Base-by-base conservation (phyloP, 768 basidiomycete species). In the Naganishia vishniacii region DNA sequence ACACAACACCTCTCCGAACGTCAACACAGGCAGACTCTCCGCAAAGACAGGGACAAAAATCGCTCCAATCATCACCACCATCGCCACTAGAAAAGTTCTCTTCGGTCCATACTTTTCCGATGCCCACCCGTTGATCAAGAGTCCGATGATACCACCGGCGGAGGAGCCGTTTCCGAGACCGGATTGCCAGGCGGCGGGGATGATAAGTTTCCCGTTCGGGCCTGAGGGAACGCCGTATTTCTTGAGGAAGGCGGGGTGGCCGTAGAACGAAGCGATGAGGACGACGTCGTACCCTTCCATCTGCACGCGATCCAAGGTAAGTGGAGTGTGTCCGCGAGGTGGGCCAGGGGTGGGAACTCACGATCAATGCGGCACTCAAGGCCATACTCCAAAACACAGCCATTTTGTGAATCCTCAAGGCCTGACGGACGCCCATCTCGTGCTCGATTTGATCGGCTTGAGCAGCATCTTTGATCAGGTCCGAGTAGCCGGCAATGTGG, bases 401-500 rank as follows among this genome's bases (percentile, higher is more conserved):
- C 59, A 71, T 71, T 20, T 70, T 72, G 67, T 78, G 73, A 7
- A 49, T 65, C 16, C 48, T 31, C 56, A 77, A 65, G 4, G 75
- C 77, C 44, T 77, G 63, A 13, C 46, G 26, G 25, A 76, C 59
- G 37, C 70, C 67, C 66, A 73, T 70, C 5, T 65, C 48, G 49
- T 75, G 72, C 60, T 79, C 76, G 1, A 59, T 67, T 4, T 63
- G 68, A 61, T 74, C 74, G 4, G 72, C 72, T 23, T 69, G 68
- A 34, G 68, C 70, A 18, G 76, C 77, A 20, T 77, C 72, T 25
- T 70, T 66, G 67, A 74, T 67, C 65, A 75, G 49, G 20, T 74
- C 53, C 34, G 67, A 59, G n/a, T 69, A 62, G 58, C 70, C 63
- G 25, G 56, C 62, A 41, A 62, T 59, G 47, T 53, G 46, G 7